Percentiles rank a stretch among this genome's conserved stretches.
These are phyloP conservation scores for Loxodes magnus DNA, from an alignment of 73 alveolate genomes.

Conservation along the genomic window DNA sequence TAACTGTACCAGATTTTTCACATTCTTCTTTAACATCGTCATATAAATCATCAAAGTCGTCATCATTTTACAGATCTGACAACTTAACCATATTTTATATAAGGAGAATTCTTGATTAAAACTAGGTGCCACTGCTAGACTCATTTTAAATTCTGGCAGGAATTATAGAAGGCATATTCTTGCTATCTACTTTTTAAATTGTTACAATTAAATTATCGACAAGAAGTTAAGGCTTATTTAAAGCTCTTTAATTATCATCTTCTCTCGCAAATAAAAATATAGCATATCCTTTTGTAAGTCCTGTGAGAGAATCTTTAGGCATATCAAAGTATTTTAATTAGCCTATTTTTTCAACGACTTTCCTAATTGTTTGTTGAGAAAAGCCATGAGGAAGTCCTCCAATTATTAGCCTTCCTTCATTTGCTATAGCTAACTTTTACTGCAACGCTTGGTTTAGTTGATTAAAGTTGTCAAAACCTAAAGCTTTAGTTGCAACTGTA, in stretches of 20 bases:
- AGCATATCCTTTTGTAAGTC: slow-evolving; percentile 13
- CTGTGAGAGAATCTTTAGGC: slow-evolving; percentile 34
- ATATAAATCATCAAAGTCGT: slow-evolving; percentile 12
- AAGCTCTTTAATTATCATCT: not conserved
- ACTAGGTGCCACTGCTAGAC: slow-evolving; percentile 4
- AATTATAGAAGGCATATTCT: slow-evolving; percentile 3
- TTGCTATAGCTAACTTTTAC: slow-evolving; percentile 12
- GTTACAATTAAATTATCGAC: not conserved
- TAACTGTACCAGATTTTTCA: slow-evolving; percentile 10
- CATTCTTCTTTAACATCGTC: slow-evolving; percentile 26
- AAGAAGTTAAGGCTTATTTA: not conserved
- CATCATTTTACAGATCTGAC: slow-evolving; percentile 5
- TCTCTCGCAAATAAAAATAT: slow-evolving; percentile 10
- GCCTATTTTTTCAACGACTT: slow-evolving; percentile 26
- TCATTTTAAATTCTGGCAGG: not conserved
- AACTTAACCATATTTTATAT: slow-evolving; percentile 2
- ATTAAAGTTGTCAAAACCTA: too few species aligned
- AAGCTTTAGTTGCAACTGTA: not conserved
- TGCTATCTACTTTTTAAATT: slow-evolving; percentile 6
- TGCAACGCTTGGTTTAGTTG: too few species aligned
- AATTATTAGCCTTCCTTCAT: not conserved
- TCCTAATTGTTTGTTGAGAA: slow-evolving; percentile 13
- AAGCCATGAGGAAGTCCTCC: slow-evolving; percentile 23
- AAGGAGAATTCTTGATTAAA: slow-evolving; percentile 50
- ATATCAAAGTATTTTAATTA: slow-evolving; percentile 25